Percentiles rank a stretch among this genome's conserved stretches.
phyloP scores from a whole-genome alignment of 2,329 filamentous ascomycete genomes.

The Cercospora sp. region DNA sequence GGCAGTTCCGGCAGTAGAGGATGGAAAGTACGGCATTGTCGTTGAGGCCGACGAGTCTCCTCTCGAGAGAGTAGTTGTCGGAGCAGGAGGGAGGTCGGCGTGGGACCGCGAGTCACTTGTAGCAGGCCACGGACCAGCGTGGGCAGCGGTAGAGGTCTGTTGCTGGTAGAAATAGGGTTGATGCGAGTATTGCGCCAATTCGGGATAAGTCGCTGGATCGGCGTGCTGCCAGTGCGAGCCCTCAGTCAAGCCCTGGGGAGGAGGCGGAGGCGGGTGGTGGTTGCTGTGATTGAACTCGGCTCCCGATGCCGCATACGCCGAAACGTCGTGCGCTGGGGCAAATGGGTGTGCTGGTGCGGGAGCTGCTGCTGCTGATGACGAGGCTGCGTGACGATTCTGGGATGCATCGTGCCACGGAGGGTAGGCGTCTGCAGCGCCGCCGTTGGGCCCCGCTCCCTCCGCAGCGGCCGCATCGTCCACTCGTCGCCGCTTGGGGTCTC shows the following conservation, averaged over 20 bases:
- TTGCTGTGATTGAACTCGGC: conserved; percentile 10
- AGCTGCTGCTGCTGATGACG: neutral
- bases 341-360: neutral
- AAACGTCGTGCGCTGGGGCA: neutral
- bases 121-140: neutral
- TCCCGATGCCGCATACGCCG: conserved; percentile 8
- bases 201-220: conserved; percentile 30
- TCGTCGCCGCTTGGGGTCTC: conserved; percentile 17
- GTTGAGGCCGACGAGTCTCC: conserved; percentile 19
- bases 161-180: conserved; percentile 37
- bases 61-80: conserved; percentile 17
- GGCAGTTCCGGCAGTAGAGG: conserved; percentile 6
- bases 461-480: conserved; percentile 10
- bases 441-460: neutral
- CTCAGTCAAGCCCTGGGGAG: conserved; percentile 19
- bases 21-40: conserved; percentile 30
- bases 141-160: conserved; percentile 19
- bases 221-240: conserved; percentile 21
- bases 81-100: conserved; percentile 3
- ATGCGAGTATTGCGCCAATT: conserved; percentile 32
- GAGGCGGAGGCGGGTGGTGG: conserved; percentile 5
- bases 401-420: conserved; percentile 13
- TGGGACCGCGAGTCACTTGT: neutral
- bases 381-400: neutral
- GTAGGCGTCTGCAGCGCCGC: conserved; percentile 9